These are phyloP conservation scores for Nannizziopsis arthrosporioides DNA, from an alignment of 2,329 filamentous ascomycete species.

Conservation along the genomic window DNA sequence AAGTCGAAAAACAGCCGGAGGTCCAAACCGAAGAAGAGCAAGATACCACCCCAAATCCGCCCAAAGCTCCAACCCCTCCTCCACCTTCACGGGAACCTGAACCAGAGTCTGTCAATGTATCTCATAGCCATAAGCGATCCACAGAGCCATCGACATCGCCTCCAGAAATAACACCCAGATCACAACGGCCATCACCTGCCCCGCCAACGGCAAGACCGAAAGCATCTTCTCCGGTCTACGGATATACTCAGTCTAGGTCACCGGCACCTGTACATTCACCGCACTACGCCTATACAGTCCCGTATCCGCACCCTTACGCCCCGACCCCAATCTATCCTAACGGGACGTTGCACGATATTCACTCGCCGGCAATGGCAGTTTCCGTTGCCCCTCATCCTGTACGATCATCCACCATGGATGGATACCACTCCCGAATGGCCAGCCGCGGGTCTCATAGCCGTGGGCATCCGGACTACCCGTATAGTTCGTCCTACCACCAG, in stretches of 20 bases:
- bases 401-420: conserved; percentile 29
- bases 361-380: conserved; percentile 17
- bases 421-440: conserved; percentile 21
- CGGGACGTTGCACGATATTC: conserved; percentile 20
- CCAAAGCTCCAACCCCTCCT: conserved; percentile 1
- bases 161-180: conserved; percentile 8
- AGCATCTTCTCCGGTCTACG: conserved; percentile 11
- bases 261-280: conserved; percentile 17
- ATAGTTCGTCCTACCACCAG: conserved; percentile 22
- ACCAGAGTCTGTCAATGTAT: conserved; percentile 9
- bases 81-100: not conserved
- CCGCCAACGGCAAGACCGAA: conserved; percentile 13
- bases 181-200: conserved; percentile 9
- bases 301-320: conserved; percentile 28
- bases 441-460: conserved; percentile 20
- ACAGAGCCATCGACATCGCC: conserved; percentile 6
- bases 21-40: conserved; percentile 1
- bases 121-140: conserved; percentile 9
- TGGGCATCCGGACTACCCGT: conserved; percentile 24
- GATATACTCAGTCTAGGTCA: conserved; percentile 19
- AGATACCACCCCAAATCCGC: not conserved
- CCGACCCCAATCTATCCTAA: conserved; percentile 26
- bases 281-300: conserved; percentile 20
- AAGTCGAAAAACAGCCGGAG: conserved; percentile 1
- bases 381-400: conserved; percentile 15